Conservation (phyloP, 2,329 filamentous ascomycete species). For the Aureobasidium sp. region DNA sequence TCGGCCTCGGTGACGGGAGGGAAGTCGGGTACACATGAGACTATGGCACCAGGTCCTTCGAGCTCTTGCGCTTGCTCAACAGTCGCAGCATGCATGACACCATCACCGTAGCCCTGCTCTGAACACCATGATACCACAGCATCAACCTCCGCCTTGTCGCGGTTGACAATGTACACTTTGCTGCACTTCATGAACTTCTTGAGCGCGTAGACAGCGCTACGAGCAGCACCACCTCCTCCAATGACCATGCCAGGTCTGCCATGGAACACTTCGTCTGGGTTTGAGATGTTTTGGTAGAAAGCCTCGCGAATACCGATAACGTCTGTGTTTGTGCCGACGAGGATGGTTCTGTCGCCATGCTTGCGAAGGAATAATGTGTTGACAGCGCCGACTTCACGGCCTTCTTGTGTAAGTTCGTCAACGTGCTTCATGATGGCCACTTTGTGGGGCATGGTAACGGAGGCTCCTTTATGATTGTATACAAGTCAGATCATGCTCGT, state of each 20-base stretch:
- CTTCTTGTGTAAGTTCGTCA: slow-evolving; percentile 67
- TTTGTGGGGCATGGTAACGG: slow-evolving; percentile 78
- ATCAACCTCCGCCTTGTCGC: slow-evolving; percentile 60
- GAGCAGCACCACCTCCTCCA: slow-evolving; percentile 71
- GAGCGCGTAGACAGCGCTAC: slow-evolving; percentile 69
- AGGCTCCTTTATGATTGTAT: slow-evolving; percentile 42
- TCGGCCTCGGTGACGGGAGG: slow-evolving; percentile 53
- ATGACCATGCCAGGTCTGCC: slow-evolving; percentile 63
- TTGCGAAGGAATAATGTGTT: slow-evolving; percentile 68
- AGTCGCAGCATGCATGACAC: slow-evolving; percentile 55
- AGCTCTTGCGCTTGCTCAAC: slow-evolving; percentile 54
- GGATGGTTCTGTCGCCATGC: slow-evolving; percentile 44
- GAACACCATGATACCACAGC: slow-evolving; percentile 60
- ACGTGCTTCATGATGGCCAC: slow-evolving; percentile 66
- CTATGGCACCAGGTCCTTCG: slow-evolving; percentile 57
- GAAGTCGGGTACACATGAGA: slow-evolving; percentile 69
- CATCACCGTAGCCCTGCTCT: slow-evolving; percentile 52
- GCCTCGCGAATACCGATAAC: slow-evolving; percentile 70
- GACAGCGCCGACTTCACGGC: slow-evolving; percentile 65
- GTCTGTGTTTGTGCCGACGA: slow-evolving; percentile 75
- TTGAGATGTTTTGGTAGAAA: slow-evolving; percentile 45
- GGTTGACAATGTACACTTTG: slow-evolving; percentile 70
- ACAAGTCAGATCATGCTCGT: not conserved
- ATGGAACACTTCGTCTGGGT: slow-evolving; percentile 44
- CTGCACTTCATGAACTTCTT: slow-evolving; percentile 50